Evolutionary conservation across 2,329 filamentous ascomycete species (phyloP), one percentile per base, ranked within the genome.

Genomic region (Sclerotinia nivalis): DNA sequence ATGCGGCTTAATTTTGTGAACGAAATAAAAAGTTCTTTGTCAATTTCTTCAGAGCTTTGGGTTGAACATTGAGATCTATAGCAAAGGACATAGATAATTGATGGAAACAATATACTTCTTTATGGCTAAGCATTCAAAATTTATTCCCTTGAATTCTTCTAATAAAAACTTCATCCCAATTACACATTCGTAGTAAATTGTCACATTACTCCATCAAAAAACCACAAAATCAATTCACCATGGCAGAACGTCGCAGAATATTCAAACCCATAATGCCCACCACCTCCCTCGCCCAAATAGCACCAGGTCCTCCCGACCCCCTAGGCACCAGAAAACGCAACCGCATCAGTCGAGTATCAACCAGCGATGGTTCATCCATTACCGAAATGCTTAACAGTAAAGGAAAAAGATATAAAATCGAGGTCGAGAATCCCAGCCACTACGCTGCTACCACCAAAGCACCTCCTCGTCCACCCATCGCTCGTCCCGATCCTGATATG

Each of bases 1-100:
- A 64, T 64, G 60, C 60, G 60, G 60, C 47, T 20, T 52, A 3
- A 37, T 25, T 43, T 28, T 20, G 9, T 50, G 22, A 64, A 52
- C 28, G 45, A 37, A 40, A 37, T 31, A 7, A 47, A 25, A 25
- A 20, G 8, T 18, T 52, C 60, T 64, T 64, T 64, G 47, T 52
- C 4, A 9, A 12, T 10, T 15, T 43, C 37, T 4, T 59, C 4
- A 25, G 12, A 59, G 22, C 13, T 43, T 43, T 25, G 1, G 3
- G 22, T 40, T 40, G 12, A 59, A 40, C 15, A n/a, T 13, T n/a
- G 31, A n/a, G 40, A 43, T 15, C 40, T 2, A 6, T 18, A 43
- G 10, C 13, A 43, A 43, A 43, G 40, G 20, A 10, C 18, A 56
- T 37, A 22, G 9, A 10, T 6, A 0, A 12, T 37, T 22, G 31